phyloP scores from a whole-genome alignment of 495 filamentous ascomycete species.

The Podospora pseudopauciseta region DNA sequence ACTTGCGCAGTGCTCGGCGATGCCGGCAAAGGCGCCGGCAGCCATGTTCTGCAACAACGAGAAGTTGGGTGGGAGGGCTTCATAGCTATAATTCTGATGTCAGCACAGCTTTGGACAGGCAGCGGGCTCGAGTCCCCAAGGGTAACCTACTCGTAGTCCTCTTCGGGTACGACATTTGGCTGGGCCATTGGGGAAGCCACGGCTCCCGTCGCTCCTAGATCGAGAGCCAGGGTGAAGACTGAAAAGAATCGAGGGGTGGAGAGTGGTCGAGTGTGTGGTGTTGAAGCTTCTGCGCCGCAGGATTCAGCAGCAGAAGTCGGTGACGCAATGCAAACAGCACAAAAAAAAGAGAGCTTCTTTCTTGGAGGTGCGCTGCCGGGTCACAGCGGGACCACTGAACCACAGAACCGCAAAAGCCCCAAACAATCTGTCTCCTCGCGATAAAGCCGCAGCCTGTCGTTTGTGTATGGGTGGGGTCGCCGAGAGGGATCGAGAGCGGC shows the following conservation, averaged over 20 bases:
- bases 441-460: constrained; percentile 10
- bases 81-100: constrained; percentile 44
- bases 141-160: constrained; percentile 55
- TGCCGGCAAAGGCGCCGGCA: constrained; percentile 94
- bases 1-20: constrained; percentile 63
- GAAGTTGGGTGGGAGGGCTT: constrained; percentile 57
- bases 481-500: background rate
- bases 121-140: background rate
- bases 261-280: constrained; percentile 2
- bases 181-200: constrained; percentile 56
- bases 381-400: constrained; percentile 1
- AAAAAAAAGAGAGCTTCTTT: constrained; percentile 8
- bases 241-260: constrained; percentile 9
- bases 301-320: constrained; percentile 10
- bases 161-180: constrained; percentile 52
- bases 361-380: constrained; percentile 1
- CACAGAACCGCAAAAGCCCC: background rate
- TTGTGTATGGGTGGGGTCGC: background rate
- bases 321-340: constrained; percentile 19
- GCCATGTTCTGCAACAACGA: constrained; percentile 72
- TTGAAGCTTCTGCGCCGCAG: constrained; percentile 13
- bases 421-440: background rate
- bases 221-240: constrained; percentile 53
- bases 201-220: constrained; percentile 52
- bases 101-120: background rate